Conservation (phyloP, 2,329 filamentous ascomycete species). For the Plenodomus lindquistii region DNA sequence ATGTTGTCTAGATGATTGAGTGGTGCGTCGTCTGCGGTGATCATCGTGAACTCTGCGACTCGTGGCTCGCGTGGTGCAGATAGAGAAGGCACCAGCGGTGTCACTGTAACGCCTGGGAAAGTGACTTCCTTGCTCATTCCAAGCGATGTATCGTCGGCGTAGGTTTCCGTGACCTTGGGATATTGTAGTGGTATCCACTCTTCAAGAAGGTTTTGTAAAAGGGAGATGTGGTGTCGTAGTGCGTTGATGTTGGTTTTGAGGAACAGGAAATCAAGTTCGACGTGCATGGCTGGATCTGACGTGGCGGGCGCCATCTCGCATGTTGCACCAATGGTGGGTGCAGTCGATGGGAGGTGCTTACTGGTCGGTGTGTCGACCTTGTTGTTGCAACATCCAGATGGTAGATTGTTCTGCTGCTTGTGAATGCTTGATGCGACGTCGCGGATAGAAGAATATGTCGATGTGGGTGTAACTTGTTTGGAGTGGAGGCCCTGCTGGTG, state of each 20-base stretch:
- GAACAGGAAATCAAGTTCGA: background rate
- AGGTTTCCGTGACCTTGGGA: too few relatives aligned
- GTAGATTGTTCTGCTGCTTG: too few relatives aligned
- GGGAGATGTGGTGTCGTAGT: background rate
- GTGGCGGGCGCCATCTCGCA: background rate
- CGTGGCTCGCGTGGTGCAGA: too few relatives aligned
- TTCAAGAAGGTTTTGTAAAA: background rate
- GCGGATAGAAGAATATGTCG: too few relatives aligned
- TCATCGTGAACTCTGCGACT: background rate
- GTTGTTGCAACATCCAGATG: background rate
- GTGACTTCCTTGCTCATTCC: too few relatives aligned
- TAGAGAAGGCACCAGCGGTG: too few relatives aligned
- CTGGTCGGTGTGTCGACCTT: background rate
- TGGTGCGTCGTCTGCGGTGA: background rate
- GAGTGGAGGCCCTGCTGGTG: too few relatives aligned
- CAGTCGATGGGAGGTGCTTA: background rate
- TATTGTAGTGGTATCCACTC: background rate
- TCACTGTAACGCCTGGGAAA: too few relatives aligned
- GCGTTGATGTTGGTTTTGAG: background rate
- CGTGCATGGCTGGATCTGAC: background rate
- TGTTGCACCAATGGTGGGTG: background rate
- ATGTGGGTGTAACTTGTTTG: too few relatives aligned
- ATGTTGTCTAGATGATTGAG: background rate
- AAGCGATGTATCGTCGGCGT: too few relatives aligned
- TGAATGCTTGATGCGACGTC: too few relatives aligned